phyloP scores from a whole-genome alignment of 2,329 filamentous ascomycete genomes.

The Pyrenophora graminea region DNA sequence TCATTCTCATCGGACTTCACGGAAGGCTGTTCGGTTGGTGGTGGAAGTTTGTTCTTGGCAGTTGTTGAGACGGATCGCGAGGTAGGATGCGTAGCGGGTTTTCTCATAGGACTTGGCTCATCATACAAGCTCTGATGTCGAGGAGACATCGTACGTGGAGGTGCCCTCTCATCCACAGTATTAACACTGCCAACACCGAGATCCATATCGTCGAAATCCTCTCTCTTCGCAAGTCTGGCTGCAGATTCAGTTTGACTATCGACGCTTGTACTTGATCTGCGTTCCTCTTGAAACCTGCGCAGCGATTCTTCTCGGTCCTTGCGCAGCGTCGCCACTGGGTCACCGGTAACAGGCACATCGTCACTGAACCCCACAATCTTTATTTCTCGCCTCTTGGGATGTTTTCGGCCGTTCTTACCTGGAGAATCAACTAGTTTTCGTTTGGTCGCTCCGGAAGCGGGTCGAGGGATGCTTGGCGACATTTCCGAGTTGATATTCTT shows the following conservation, averaged over 20 bases:
- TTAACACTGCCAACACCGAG: slow-evolving; percentile 6
- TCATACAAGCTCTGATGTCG: slow-evolving; percentile 27
- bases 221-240: not conserved
- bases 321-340: slow-evolving; percentile 9
- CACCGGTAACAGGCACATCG: not conserved
- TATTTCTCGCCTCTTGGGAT: slow-evolving; percentile 29
- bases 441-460: slow-evolving; percentile 18
- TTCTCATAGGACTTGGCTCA: slow-evolving; percentile 11
- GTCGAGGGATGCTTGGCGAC: not conserved
- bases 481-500: not conserved
- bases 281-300: slow-evolving; percentile 17
- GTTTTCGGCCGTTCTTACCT: slow-evolving; percentile 18
- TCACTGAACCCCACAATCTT: slow-evolving; percentile 27
- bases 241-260: slow-evolving; percentile 10
- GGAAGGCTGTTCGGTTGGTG: not conserved
- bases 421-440: slow-evolving; percentile 31
- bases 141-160: slow-evolving; percentile 18
- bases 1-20: not conserved
- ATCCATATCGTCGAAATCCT: slow-evolving; percentile 13
- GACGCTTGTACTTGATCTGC: slow-evolving; percentile 18
- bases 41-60: not conserved
- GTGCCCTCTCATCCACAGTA: not conserved
- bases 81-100: not conserved
- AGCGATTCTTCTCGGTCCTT: slow-evolving; percentile 20
- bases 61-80: not conserved